A percentile compares a stretch with the other conserved stretches of the same genome.
Evolutionary conservation across 2,329 filamentous ascomycete species (phyloP).

Genomic region (Fusarium duplospermum): DNA sequence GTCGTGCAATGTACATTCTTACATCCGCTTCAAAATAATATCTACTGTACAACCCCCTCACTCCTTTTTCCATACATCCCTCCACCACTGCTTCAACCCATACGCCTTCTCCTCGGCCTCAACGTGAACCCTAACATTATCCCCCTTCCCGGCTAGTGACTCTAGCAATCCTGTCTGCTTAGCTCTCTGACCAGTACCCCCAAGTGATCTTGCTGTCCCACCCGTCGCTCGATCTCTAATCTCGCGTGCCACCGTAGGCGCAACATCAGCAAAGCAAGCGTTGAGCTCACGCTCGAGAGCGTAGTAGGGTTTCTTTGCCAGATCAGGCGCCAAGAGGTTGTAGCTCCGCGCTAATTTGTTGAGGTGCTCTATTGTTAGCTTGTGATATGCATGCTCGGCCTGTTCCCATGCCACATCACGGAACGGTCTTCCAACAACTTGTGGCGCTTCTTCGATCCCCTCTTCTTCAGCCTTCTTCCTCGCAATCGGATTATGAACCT

Average conservation of each 20-base stretch:
- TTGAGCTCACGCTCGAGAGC: conserved; percentile 83
- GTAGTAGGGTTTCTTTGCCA: conserved; percentile 94
- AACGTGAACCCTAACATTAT: conserved; percentile 70
- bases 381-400: conserved; percentile 79
- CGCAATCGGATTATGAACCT: conserved; percentile 68
- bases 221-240: conserved; percentile 75
- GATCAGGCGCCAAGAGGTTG: conserved; percentile 91
- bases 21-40: neutral
- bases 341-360: conserved; percentile 87
- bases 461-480: conserved; percentile 50
- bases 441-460: conserved; percentile 50
- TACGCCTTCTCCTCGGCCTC: conserved; percentile 83
- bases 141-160: conserved; percentile 62
- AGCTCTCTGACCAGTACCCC: conserved; percentile 47
- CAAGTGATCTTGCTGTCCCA: conserved; percentile 50
- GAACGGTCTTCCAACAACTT: conserved; percentile 66
- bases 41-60: neutral
- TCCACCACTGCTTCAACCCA: conserved; percentile 90
- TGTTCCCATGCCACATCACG: conserved; percentile 82
- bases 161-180: conserved; percentile 67
- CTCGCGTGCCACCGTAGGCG: conserved; percentile 77
- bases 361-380: conserved; percentile 79
- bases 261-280: conserved; percentile 87
- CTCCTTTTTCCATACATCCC: conserved; percentile 72
- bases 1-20: neutral